Evolutionary conservation across 176 grass and related monocot species (phyloP).

Genomic region (Aegilops sharonensis): DNA sequence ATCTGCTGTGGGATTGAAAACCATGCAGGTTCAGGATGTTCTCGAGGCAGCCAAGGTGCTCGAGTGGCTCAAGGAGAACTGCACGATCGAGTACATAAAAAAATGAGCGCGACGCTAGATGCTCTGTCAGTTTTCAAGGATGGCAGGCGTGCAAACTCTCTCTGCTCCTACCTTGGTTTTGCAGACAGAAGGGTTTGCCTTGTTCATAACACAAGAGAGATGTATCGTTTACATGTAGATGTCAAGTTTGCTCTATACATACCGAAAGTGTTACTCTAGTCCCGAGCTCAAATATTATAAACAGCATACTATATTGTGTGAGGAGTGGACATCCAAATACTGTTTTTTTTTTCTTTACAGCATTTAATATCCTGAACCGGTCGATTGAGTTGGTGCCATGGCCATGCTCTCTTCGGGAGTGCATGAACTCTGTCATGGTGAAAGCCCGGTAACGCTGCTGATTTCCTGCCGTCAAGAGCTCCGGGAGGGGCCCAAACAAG

Average conservation of each 20-base stretch:
- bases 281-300: too few species aligned
- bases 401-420: background rate
- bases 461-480: constrained; percentile 32
- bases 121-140: background rate
- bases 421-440: constrained; percentile 31
- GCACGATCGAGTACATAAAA: constrained; percentile 59
- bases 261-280: too few species aligned
- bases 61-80: constrained; percentile 92
- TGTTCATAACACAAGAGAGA: constrained; percentile 6
- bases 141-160: constrained; percentile 21
- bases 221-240: constrained; percentile 17
- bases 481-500: constrained; percentile 34
- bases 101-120: constrained; percentile 16
- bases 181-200: background rate
- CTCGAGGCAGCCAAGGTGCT: constrained; percentile 86
- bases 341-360: background rate
- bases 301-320: too few species aligned
- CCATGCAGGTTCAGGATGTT: constrained; percentile 67
- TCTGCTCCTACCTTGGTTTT: background rate
- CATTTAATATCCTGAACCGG: background rate
- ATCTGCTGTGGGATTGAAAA: background rate
- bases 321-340: background rate
- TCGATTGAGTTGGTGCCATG: background rate
- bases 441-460: constrained; percentile 31
- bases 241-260: background rate